Evolutionary conservation across 2,329 filamentous ascomycete genomes (phyloP).

Genomic region (Didymella keratinophila): DNA sequence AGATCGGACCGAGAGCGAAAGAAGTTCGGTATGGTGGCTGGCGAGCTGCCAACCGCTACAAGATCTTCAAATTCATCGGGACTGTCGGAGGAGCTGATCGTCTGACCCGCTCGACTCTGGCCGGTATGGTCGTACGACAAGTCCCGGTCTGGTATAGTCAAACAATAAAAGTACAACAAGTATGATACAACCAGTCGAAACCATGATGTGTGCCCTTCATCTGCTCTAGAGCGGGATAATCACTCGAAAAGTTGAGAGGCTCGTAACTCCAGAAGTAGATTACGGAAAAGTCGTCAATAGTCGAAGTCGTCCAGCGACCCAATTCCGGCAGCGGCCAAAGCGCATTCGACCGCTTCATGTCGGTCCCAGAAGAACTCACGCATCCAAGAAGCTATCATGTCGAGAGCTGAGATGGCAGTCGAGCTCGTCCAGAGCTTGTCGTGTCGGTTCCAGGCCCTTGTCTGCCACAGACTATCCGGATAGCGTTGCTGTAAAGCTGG

Average conservation of each 20-base stretch:
- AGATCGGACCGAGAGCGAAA: background rate
- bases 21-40: background rate
- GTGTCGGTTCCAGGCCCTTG: constrained; percentile 40
- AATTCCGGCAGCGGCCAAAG: constrained; percentile 40
- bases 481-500: constrained; percentile 37
- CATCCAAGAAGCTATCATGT: constrained; percentile 47
- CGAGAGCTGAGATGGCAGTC: constrained; percentile 40
- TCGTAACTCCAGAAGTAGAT: constrained; percentile 17
- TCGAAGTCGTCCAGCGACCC: constrained; percentile 37
- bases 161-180: background rate
- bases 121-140: background rate
- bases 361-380: constrained; percentile 51
- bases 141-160: background rate
- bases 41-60: background rate
- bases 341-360: constrained; percentile 41
- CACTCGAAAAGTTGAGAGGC: constrained; percentile 23
- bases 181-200: constrained; percentile 7
- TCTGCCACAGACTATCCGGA: constrained; percentile 43
- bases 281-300: constrained; percentile 20
- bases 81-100: background rate
- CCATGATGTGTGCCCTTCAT: background rate
- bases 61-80: background rate
- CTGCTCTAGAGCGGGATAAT: constrained; percentile 3
- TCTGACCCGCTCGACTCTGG: background rate
- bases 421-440: constrained; percentile 47